Base-by-base conservation (phyloP, 352 stramenopile species). In the Globisporangium canariense region DNA sequence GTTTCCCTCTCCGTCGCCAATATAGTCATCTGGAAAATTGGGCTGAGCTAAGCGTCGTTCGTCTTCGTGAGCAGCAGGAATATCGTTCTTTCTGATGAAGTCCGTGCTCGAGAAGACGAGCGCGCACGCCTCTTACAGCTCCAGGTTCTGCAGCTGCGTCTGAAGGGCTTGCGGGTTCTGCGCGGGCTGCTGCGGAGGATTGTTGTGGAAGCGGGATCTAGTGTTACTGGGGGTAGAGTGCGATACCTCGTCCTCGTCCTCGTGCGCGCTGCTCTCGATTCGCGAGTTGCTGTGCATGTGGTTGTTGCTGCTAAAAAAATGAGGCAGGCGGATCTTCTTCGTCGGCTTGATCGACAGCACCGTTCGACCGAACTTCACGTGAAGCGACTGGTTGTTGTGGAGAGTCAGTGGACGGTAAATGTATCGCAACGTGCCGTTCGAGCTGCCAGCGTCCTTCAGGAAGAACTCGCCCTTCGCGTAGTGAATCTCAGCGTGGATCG, bases 391-490 rank as follows among this genome's bases (percentile, higher is more conserved):
- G 69, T 93, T 93, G 78, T 91, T 92, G 64, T 92, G 82, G 14
- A 98, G 76, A 62, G 94, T 93, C 46, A 98, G 78, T 6, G 94
- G 93, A 18, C 89, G 81, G 64, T 97, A 93, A n/a, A 98, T 88
- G 79, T 98, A 98, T 32, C 96, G 79, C 74, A 98, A 81, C 43
- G 90, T 98, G 57, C 94, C 94, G 70, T 98, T 98, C 2, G 92
- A 98, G 36, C 88, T 97, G 14, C 91, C 91, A 0, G 91, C 94
- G 72, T 98, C 94, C 53, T 96, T 97, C 46, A 98, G 88, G 66
- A 97, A 88, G 54, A 98, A 98, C 77, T 98, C 90, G 16, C 93
- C 94, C 41, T 95, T 95, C 16, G 89, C 87, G 67, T 98, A 98
- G 46, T 97, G 86, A 65, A 98, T 97, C 47, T 96, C 87, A 1